Evolutionary conservation across 768 basidiomycete species (phyloP).

Genomic region (Leucogyrophana mollusca): DNA sequence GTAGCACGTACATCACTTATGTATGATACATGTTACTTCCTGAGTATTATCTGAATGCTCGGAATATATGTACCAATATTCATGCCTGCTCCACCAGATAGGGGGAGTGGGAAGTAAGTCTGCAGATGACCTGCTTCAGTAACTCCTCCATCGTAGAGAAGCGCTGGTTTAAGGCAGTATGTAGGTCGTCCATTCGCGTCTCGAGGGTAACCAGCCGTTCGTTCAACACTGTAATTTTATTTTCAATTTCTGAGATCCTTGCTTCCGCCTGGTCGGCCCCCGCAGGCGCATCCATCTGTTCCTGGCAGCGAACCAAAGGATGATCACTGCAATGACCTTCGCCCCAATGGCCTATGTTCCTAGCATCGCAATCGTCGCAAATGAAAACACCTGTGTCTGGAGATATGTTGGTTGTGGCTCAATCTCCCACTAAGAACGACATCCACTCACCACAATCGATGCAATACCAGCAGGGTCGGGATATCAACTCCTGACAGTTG

Average conservation of each 20-base stretch:
- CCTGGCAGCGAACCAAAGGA: slow-evolving; percentile 4
- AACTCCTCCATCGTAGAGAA: background rate
- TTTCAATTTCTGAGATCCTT: background rate
- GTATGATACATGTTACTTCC: too few relatives aligned
- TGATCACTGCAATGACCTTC: background rate
- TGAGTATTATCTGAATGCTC: too few relatives aligned
- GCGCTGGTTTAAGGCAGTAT: background rate
- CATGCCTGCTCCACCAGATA: too few relatives aligned
- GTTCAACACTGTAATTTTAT: slow-evolving; percentile 1
- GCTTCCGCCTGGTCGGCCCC: background rate
- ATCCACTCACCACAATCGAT: background rate
- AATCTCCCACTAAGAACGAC: background rate
- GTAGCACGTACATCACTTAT: too few relatives aligned
- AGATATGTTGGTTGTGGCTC: too few relatives aligned
- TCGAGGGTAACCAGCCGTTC: slow-evolving; percentile 2
- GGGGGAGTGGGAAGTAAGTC: background rate
- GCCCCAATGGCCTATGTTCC: background rate
- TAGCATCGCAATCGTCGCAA: slow-evolving; percentile 3
- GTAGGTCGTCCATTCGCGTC: background rate
- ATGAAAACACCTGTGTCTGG: slow-evolving; percentile 2
- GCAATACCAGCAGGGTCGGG: slow-evolving; percentile 2
- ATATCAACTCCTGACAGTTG: background rate
- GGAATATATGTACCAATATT: too few relatives aligned
- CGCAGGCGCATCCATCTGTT: background rate
- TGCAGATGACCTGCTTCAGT: slow-evolving; percentile 1